Percentiles rank a stretch among this genome's conserved stretches.
Conservation (phyloP, 1,284 basidiomycete genomes). For the Ganoderma multipileum region DNA sequence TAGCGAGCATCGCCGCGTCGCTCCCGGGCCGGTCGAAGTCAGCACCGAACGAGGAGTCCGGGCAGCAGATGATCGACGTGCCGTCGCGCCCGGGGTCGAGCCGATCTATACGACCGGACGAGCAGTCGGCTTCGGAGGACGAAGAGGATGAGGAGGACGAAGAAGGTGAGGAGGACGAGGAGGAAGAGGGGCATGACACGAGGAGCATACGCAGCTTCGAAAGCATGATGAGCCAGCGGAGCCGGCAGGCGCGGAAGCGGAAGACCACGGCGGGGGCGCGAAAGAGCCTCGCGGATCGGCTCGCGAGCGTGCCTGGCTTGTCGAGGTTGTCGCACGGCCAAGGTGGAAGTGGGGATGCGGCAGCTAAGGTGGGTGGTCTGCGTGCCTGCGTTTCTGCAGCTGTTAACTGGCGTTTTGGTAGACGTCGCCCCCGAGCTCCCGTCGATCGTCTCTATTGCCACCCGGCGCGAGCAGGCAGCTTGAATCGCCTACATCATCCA, state of each 20-base stretch:
- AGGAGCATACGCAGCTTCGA: slow-evolving; percentile 84
- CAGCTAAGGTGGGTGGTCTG: slow-evolving; percentile 31
- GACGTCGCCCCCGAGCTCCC: slow-evolving; percentile 53
- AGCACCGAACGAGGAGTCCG: slow-evolving; percentile 54
- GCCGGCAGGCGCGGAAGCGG: slow-evolving; percentile 44
- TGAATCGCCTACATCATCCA: slow-evolving; percentile 51
- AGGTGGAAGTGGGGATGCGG: slow-evolving; percentile 27
- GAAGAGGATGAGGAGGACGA: slow-evolving; percentile 41
- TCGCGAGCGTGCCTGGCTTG: slow-evolving; percentile 74
- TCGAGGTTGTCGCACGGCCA: slow-evolving; percentile 49
- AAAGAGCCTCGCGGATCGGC: slow-evolving; percentile 76
- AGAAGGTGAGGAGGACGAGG: slow-evolving; percentile 46
- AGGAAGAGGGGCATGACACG: slow-evolving; percentile 54
- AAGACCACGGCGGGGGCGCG: slow-evolving; percentile 42
- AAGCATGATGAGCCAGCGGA: slow-evolving; percentile 73
- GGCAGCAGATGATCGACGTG: slow-evolving; percentile 73
- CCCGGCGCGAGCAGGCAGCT: slow-evolving; percentile 37
- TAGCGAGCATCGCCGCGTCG: slow-evolving; percentile 77
- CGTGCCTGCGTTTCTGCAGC: neutral
- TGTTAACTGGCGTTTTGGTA: slow-evolving; percentile 21
- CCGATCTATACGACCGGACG: slow-evolving; percentile 44
- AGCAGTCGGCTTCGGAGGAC: slow-evolving; percentile 43
- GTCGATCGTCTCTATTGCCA: slow-evolving; percentile 53
- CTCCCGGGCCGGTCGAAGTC: slow-evolving; percentile 50
- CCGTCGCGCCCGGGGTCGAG: slow-evolving; percentile 62